Evolutionary conservation across 2,329 filamentous ascomycete genomes (phyloP).

Genomic region (Colletotrichum sansevieriae): DNA sequence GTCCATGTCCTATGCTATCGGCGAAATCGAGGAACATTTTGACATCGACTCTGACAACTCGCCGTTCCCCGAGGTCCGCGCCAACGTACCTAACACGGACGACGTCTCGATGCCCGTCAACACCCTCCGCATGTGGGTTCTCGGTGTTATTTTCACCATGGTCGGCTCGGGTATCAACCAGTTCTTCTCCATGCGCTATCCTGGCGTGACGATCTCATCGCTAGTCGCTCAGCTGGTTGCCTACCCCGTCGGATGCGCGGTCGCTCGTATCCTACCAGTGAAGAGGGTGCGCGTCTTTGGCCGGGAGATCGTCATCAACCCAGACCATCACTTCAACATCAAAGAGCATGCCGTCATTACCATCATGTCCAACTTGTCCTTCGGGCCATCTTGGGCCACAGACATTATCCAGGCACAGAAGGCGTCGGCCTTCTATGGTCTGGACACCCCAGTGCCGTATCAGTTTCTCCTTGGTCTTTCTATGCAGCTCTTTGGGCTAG

Average conservation of each 20-base stretch:
- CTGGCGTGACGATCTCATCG: constrained; percentile 52
- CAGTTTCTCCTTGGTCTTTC: constrained; percentile 59
- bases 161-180: constrained; percentile 52
- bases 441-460: constrained; percentile 54
- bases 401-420: constrained; percentile 59
- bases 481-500: constrained; percentile 63
- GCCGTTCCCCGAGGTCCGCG: constrained; percentile 54
- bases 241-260: constrained; percentile 53
- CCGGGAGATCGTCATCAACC: constrained; percentile 57
- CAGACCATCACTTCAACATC: constrained; percentile 61
- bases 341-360: constrained; percentile 67
- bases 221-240: constrained; percentile 54
- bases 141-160: constrained; percentile 51
- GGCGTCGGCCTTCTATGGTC: constrained; percentile 59
- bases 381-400: constrained; percentile 56
- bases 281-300: constrained; percentile 49
- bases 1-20: constrained; percentile 33
- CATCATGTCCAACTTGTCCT: constrained; percentile 66
- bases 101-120: constrained; percentile 51
- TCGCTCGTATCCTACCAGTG: constrained; percentile 51
- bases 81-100: constrained; percentile 57
- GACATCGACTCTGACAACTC: constrained; percentile 46
- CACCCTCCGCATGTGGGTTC: constrained; percentile 53
- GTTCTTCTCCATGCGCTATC: constrained; percentile 55
- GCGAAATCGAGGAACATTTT: constrained; percentile 32